Base-by-base conservation (phyloP, 1,284 basidiomycete genomes). In the Pholiota adiposa region DNA sequence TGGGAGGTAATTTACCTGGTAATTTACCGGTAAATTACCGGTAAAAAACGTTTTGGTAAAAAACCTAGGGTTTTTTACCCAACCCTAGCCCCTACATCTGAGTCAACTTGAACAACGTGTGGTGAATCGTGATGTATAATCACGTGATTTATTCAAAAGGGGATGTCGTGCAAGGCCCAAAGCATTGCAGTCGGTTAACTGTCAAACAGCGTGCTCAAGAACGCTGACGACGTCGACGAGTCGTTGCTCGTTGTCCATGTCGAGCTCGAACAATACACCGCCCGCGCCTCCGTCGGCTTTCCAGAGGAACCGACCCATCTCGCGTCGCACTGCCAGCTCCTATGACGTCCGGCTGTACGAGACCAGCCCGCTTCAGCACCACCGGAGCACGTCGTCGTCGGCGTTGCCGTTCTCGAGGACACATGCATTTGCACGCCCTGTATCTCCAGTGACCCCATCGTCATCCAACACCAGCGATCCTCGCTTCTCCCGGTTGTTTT, bases 401-500 rank as follows among this genome's bases (percentile, higher is more conserved):
- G 62, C 60, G 12, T 43, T 65, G 55, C 52, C 65, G 31, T 55
- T 63, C 41, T 34, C 44, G 8, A 51, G 61, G 43, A 53, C 57
- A n/a, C 57, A 59, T 31, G 23, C 52, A 25, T 61, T 62, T 36
- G 38, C 60, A 25, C 60, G 57, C 18, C 40, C 58, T 21, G 38
- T 49, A 7, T 58, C 62, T 18, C 59, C 55, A 23, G 38, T 54
- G 11, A 57, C 59, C 31, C 58, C 62, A 19, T 58, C 66, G 14
- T 40, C 60, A 41, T 44, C 34, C 18, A 53, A 29, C 4, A 33
- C 34, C 40, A 49, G 34, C 14, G 73, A 74, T 51, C 72, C 72
- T 36, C 73, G 74, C 29, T 76, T 79, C 60, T 76, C 76, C 54
- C 69, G 72, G 11, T 63, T 78, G 18, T 66, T 79, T 21, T 71